Conservation (phyloP, 2,329 filamentous ascomycete species). For the Plectosphaerella plurivora region DNA sequence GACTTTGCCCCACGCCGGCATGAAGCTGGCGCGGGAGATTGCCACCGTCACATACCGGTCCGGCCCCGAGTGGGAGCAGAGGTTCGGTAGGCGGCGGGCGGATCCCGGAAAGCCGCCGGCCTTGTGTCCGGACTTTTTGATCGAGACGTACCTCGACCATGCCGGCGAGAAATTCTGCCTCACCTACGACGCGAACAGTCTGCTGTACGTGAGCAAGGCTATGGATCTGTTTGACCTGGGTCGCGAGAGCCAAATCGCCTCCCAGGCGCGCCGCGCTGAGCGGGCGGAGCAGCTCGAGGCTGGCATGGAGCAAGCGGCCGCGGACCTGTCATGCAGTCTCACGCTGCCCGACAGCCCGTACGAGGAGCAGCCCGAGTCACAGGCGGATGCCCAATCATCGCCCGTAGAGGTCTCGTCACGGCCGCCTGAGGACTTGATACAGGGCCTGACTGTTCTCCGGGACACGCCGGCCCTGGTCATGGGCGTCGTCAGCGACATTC, state of each 20-base stretch:
- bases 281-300: conserved; percentile 55
- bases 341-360: conserved; percentile 82
- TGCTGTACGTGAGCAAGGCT: conserved; percentile 95
- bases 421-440: conserved; percentile 75
- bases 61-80: conserved; percentile 94
- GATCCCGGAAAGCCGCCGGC: conserved; percentile 84
- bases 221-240: conserved; percentile 98
- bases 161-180: conserved; percentile 98
- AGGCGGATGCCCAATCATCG: conserved; percentile 27
- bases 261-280: conserved; percentile 56
- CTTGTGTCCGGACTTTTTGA: conserved; percentile 93
- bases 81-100: conserved; percentile 83
- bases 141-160: conserved; percentile 97
- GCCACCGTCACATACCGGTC: conserved; percentile 96
- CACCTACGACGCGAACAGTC: conserved; percentile 91
- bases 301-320: conserved; percentile 32
- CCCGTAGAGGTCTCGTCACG: conserved; percentile 29
- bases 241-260: conserved; percentile 59
- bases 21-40: conserved; percentile 97
- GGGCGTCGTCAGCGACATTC: conserved; percentile 90
- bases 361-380: conserved; percentile 65
- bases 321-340: conserved; percentile 65
- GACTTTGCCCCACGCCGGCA: conserved; percentile 88
- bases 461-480: conserved; percentile 82
- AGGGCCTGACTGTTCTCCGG: conserved; percentile 65